Conservation (phyloP, 192 early-diverging fungal species). For the Coemansia sp. region DNA sequence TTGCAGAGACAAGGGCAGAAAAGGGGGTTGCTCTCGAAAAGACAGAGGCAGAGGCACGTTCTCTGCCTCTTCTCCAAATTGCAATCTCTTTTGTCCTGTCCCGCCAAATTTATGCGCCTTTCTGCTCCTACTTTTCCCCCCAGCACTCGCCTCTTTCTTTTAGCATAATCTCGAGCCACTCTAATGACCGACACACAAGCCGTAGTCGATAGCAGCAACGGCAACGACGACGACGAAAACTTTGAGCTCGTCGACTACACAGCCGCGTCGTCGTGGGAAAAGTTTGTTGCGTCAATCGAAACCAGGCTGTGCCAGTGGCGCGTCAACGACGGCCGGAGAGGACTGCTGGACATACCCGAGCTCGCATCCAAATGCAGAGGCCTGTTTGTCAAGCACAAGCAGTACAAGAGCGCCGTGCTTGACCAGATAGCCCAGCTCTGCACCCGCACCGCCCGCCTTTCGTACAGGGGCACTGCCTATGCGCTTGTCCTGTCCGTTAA, state of each 20-base stretch:
- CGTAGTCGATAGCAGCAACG: neutral
- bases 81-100: neutral
- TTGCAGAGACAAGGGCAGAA: neutral
- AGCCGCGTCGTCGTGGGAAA: constrained; percentile 66
- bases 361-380: constrained; percentile 23
- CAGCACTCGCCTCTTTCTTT: neutral
- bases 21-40: no score
- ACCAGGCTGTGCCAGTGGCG: constrained; percentile 58
- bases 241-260: constrained; percentile 78
- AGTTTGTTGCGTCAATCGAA: constrained; percentile 62
- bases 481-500: constrained; percentile 35
- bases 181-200: neutral
- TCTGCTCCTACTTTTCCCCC: neutral
- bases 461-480: constrained; percentile 34
- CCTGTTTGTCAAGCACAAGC: constrained; percentile 27
- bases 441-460: constrained; percentile 18
- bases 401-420: constrained; percentile 28
- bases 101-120: neutral
- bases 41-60: no score
- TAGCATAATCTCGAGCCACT: neutral
- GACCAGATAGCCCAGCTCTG: constrained; percentile 38
- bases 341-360: constrained; percentile 49
- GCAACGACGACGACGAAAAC: constrained; percentile 59
- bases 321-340: constrained; percentile 54
- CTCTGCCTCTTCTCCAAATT: neutral